Evolutionary conservation across 179 eudicot genomes (phyloP).

Genomic region (Patellifolia procumbens): DNA sequence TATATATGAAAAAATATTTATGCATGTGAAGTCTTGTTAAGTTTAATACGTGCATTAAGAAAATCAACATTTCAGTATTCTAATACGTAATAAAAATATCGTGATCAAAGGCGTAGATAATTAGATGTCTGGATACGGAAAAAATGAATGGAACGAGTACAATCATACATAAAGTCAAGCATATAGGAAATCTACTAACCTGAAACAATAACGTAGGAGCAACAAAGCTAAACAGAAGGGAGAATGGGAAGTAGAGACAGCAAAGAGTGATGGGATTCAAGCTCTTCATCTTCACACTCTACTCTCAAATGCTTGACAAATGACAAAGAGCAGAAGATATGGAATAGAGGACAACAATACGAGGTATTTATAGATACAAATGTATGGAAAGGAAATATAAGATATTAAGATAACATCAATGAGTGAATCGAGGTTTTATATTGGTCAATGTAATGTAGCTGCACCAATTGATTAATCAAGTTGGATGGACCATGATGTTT

Average conservation of each 20-base stretch:
- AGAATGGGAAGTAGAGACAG: conserved; percentile 1
- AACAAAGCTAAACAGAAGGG: conserved; percentile 12
- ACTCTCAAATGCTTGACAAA: not conserved
- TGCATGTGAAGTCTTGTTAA: no score
- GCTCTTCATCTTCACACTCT: no score
- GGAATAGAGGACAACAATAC: not conserved
- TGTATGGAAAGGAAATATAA: conserved; percentile 3
- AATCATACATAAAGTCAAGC: no score
- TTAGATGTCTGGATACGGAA: no score
- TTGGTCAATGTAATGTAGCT: no score
- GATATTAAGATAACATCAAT: not conserved
- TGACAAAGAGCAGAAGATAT: not conserved
- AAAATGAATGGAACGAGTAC: no score
- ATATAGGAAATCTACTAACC: not conserved
- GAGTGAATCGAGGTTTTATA: not conserved
- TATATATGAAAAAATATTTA: no score
- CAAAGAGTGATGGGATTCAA: not conserved
- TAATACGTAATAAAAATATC: no score
- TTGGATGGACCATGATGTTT: not conserved
- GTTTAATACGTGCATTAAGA: no score
- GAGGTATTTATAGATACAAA: conserved; percentile 14
- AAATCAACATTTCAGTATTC: no score
- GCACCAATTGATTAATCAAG: not conserved
- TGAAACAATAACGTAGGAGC: no score
- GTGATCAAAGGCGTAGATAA: no score